These are phyloP conservation scores for Tolypocladium paradoxum DNA, from an alignment of 2,329 filamentous ascomycete genomes.

Conservation along the genomic window DNA sequence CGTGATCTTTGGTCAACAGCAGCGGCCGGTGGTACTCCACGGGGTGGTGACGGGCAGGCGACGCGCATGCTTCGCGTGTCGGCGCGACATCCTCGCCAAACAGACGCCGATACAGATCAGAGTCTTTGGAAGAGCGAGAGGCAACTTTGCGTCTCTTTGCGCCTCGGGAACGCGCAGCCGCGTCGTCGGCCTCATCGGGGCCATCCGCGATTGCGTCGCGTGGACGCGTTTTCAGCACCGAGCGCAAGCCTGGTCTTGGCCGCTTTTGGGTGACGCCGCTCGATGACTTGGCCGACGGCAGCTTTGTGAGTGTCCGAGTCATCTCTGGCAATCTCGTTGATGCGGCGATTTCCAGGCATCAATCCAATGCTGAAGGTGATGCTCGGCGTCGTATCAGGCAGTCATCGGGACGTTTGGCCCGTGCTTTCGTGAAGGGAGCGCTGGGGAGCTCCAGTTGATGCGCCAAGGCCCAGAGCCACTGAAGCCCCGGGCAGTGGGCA, in stretches of 20 bases:
- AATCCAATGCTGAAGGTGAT: not conserved
- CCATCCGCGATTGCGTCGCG: not conserved
- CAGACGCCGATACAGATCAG: conserved; percentile 1
- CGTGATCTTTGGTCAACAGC: conserved; percentile 29
- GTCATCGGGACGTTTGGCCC: no score
- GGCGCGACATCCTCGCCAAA: conserved; percentile 2
- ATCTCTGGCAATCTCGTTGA: not conserved
- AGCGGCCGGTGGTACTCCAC: conserved; percentile 37
- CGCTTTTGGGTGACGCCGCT: not conserved
- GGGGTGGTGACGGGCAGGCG: conserved; percentile 7
- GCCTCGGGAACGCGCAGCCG: not conserved
- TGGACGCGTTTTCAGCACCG: not conserved
- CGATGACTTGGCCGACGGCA: not conserved
- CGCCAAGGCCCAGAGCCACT: no score
- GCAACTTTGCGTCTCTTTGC: conserved; percentile 6
- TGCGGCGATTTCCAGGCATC: not conserved
- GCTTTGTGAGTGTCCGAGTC: not conserved
- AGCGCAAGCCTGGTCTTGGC: not conserved
- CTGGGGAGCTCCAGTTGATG: no score
- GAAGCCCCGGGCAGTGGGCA: no score
- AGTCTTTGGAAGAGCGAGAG: not conserved
- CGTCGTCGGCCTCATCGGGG: not conserved
- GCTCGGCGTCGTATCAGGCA: no score
- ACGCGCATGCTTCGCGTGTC: conserved; percentile 5
- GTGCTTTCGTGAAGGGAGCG: no score